Evolutionary conservation across 2,329 filamentous ascomycete species (phyloP).

Genomic region (Cytospora leucostoma): DNA sequence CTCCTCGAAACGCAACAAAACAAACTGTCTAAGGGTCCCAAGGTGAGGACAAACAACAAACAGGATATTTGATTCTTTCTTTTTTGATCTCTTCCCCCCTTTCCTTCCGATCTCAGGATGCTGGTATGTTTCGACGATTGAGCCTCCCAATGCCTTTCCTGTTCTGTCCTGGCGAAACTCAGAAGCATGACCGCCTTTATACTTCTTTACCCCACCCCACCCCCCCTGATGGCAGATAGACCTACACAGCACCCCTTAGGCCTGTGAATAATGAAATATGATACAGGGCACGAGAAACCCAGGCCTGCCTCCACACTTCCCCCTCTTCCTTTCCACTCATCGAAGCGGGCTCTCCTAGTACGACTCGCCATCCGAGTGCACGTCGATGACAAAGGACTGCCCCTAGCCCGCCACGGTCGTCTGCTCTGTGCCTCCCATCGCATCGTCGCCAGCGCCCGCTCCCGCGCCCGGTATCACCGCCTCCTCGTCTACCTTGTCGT

Average conservation of each 20-base stretch:
- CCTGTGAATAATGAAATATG: conserved; percentile 15
- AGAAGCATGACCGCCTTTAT: conserved; percentile 6
- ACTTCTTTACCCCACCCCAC: background rate
- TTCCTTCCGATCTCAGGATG: conserved; percentile 10
- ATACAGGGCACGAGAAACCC: conserved; percentile 16
- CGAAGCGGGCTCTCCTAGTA: conserved; percentile 1
- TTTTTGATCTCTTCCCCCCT: background rate
- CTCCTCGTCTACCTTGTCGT: conserved; percentile 69
- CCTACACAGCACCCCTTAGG: conserved; percentile 12
- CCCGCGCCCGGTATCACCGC: conserved; percentile 63
- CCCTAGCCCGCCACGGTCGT: conserved; percentile 40
- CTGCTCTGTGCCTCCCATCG: conserved; percentile 40
- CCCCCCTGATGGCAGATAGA: background rate
- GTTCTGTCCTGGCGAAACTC: conserved; percentile 2
- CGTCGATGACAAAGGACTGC: conserved; percentile 14
- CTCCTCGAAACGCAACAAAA: background rate
- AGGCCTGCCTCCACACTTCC: background rate
- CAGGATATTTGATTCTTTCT: background rate
- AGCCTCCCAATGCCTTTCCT: conserved; percentile 13
- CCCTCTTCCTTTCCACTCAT: conserved; percentile 2
- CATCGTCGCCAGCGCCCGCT: conserved; percentile 51
- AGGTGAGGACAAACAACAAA: background rate
- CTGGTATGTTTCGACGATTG: conserved; percentile 3
- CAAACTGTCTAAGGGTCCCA: conserved; percentile 1
- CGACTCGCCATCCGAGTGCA: conserved; percentile 8